Percentiles rank a stretch among this genome's conserved stretches.
phyloP scores from a whole-genome alignment of 768 basidiomycete species.

The Strobilomyces dryophilus region DNA sequence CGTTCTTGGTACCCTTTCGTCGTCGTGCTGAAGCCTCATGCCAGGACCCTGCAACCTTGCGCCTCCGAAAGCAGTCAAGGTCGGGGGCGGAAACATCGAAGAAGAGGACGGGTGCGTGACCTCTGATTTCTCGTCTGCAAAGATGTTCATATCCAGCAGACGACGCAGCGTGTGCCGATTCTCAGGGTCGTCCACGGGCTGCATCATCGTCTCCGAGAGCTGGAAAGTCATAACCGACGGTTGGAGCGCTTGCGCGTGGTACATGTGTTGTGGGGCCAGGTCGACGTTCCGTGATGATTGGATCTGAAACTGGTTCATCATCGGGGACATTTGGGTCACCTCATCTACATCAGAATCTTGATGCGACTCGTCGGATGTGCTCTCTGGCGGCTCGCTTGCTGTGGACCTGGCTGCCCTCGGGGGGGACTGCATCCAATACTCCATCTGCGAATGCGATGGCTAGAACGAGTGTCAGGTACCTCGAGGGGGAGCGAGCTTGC shows the following conservation, averaged over 20 bases:
- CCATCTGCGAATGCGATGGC: conserved; percentile 17
- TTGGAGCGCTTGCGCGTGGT: conserved; percentile 14
- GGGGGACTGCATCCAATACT: conserved; percentile 15
- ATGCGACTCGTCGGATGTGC: conserved; percentile 26
- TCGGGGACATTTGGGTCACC: conserved; percentile 25
- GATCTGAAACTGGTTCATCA: conserved; percentile 31
- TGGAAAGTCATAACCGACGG: conserved; percentile 31
- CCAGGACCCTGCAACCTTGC: conserved; percentile 18
- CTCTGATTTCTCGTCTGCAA: conserved; percentile 15
- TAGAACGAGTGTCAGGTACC: conserved; percentile 17
- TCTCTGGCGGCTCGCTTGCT: conserved; percentile 28
- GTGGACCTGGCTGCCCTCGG: conserved; percentile 21
- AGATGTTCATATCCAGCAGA: conserved; percentile 14
- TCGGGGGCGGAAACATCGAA: background rate
- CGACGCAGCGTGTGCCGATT: conserved; percentile 18
- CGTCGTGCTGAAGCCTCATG: conserved; percentile 22
- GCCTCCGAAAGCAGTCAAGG: conserved; percentile 5
- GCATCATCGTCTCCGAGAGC: conserved; percentile 22
- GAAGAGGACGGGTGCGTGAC: conserved; percentile 4
- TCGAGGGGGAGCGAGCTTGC: background rate
- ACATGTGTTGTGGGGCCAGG: conserved; percentile 1
- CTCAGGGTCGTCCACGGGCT: conserved; percentile 27
- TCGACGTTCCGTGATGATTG: conserved; percentile 12
- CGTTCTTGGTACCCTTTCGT: conserved; percentile 1
- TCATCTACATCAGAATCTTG: conserved; percentile 30